phyloP scores from a whole-genome alignment of 768 basidiomycete genomes.

The Naganishia vaughanmartiniae region DNA sequence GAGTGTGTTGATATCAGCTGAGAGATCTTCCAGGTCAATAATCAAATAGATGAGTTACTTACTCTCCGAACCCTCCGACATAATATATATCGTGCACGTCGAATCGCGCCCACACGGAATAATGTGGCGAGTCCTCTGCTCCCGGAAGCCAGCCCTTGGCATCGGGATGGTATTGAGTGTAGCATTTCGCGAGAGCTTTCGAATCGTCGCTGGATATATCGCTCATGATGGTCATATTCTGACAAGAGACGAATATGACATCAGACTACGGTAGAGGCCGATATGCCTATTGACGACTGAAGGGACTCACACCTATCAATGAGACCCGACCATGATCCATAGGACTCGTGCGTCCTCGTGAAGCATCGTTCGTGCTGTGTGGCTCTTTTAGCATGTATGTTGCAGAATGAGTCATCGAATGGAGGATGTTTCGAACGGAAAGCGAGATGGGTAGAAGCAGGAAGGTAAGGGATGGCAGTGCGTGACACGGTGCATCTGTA shows the following conservation, averaged over 20 bases:
- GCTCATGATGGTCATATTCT: constrained; percentile 46
- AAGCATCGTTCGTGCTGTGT: background rate
- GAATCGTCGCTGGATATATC: constrained; percentile 32
- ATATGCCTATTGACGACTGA: background rate
- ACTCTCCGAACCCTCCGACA: constrained; percentile 51
- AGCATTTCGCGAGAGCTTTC: constrained; percentile 37
- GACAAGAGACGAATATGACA: background rate
- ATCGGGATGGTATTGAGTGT: constrained; percentile 44
- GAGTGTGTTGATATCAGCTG: background rate
- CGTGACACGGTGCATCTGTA: constrained; percentile 45
- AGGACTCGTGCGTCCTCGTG: constrained; percentile 28
- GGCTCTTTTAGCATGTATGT: constrained; percentile 45
- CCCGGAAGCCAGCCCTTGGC: constrained; percentile 42
- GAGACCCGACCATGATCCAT: constrained; percentile 47
- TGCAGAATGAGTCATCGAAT: constrained; percentile 33
- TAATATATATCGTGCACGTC: constrained; percentile 47
- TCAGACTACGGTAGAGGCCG: background rate
- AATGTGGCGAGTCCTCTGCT: constrained; percentile 31
- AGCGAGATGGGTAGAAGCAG: constrained; percentile 47
- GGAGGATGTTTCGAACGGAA: constrained; percentile 43
- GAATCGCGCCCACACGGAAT: constrained; percentile 44
- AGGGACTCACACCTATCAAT: constrained; percentile 46
- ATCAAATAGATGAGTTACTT: constrained; percentile 27
- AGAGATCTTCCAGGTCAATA: background rate
- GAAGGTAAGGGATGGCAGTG: constrained; percentile 44